Evolutionary conservation across 306 rosid species (phyloP).

Genomic region (Cucumis melo): DNA sequence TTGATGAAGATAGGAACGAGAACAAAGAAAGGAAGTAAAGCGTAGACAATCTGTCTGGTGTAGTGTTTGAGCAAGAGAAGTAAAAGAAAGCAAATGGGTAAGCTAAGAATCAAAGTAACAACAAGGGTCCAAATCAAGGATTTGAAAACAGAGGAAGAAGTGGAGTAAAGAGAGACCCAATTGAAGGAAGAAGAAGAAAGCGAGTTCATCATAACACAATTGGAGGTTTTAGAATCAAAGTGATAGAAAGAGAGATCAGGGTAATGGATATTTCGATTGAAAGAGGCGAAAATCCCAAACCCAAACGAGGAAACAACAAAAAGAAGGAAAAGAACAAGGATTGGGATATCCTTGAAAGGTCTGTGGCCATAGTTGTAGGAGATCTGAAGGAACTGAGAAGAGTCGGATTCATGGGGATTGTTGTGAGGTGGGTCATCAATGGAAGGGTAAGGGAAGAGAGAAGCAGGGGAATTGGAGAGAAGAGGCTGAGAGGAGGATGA

Average conservation of each 20-base stretch:
- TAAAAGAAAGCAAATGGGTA: slow-evolving; percentile 47
- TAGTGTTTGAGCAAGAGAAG: slow-evolving; percentile 62
- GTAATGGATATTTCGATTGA: slow-evolving; percentile 40
- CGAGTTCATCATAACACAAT: slow-evolving; percentile 27
- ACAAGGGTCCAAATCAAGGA: slow-evolving; percentile 68
- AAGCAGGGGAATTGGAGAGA: slow-evolving; percentile 28
- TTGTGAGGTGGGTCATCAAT: slow-evolving; percentile 19
- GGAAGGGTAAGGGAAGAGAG: slow-evolving; percentile 10
- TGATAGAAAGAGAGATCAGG: slow-evolving; percentile 35
- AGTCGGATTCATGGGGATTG: slow-evolving; percentile 33
- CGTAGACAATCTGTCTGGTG: slow-evolving; percentile 72
- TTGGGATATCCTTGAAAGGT: slow-evolving; percentile 54
- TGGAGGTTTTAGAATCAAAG: slow-evolving; percentile 34
- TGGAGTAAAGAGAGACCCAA: slow-evolving; percentile 8
- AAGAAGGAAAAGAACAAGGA: slow-evolving; percentile 55
- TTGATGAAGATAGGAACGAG: slow-evolving; percentile 55
- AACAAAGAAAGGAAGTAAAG: slow-evolving; percentile 50
- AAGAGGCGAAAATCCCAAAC: slow-evolving; percentile 56
- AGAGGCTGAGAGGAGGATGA: slow-evolving; percentile 43
- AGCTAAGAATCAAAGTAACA: slow-evolving; percentile 38
- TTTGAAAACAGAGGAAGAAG: slow-evolving; percentile 24
- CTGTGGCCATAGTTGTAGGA: slow-evolving; percentile 57
- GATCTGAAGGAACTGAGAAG: slow-evolving; percentile 57
- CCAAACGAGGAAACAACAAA: slow-evolving; percentile 49
- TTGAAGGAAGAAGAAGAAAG: background rate